phyloP scores from a whole-genome alignment of 208 protist genomes.

The Trypanosoma cruzi region DNA sequence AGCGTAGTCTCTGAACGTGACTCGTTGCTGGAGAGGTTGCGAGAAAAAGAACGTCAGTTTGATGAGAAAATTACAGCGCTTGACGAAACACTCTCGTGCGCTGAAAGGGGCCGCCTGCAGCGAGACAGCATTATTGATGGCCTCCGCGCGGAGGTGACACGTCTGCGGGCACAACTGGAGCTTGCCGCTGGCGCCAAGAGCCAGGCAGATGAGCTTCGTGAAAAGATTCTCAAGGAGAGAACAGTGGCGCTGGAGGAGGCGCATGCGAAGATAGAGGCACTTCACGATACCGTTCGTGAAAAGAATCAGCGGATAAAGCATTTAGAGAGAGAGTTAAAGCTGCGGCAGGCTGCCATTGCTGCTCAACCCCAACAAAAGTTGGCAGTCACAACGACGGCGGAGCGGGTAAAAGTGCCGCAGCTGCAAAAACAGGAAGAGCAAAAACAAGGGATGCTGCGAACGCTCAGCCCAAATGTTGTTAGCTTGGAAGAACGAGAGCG shows the following conservation, averaged over 20 bases:
- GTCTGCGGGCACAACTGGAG: conserved; percentile 35
- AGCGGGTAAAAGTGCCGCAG: neutral
- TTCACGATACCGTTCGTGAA: neutral
- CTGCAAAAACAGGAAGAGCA: conserved; percentile 5
- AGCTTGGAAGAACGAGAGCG: neutral
- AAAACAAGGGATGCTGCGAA: neutral
- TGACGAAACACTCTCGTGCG: conserved; percentile 70
- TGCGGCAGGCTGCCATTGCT: neutral
- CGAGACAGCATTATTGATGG: conserved; percentile 73
- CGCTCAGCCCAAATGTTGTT: neutral
- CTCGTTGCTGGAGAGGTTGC: conserved; percentile 47
- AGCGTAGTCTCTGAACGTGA: conserved; percentile 31
- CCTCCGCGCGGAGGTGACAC: conserved; percentile 57
- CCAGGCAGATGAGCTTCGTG: conserved; percentile 15
- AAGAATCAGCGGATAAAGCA: conserved; percentile 7
- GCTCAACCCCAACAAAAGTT: conserved; percentile 4
- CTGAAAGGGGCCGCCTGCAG: conserved; percentile 57
- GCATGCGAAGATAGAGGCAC: conserved; percentile 25
- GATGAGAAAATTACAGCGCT: conserved; percentile 77
- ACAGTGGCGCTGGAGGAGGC: conserved; percentile 38
- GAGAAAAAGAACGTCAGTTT: conserved; percentile 73
- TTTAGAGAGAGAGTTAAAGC: conserved; percentile 14
- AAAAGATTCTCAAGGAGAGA: conserved; percentile 24
- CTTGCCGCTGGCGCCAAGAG: conserved; percentile 19
- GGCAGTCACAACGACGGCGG: neutral